Base-by-base conservation (phyloP, 345 rosid species). In the Gossypium anomalum region DNA sequence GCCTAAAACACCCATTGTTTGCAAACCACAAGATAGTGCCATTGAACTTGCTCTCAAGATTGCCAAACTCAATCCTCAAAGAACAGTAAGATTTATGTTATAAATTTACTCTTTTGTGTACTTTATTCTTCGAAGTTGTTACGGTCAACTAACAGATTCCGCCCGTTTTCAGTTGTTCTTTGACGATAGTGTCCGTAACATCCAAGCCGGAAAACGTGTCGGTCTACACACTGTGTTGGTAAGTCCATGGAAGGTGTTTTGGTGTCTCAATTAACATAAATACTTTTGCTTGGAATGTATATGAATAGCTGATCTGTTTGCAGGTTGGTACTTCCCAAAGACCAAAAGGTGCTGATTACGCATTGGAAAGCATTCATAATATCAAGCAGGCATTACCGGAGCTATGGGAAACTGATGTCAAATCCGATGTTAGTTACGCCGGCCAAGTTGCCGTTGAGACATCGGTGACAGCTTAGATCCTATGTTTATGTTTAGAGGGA, bases 291-390 rank as follows among this genome's bases (percentile, higher is more conserved):
- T 12, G 8, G 19, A 59, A 15, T 10, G 23, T 19, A 9, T 3
- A 60, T 61, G 45, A 73, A 38, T 16, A 3, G 27, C 41, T 64
- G 55, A 66, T 23, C 34, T 29, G 22, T 48, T 45, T 73, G 75
- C 76, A 89, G 93, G 83, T 90, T 49, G 94, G 94, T 19, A 83
- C 81, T 34, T 88, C 91, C 2, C 88, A 81, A 44, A 84, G 88
- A 80, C 80, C 80, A 2, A 86, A 87, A 80, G 94, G 89, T 1
- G 88, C 91, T 76, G 94, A 90, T 73, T 88, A 82, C 68, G 91
- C 89, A 70, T 75, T 90, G 23, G 94, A 90, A 69, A 90, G 90
- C 81, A 90, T 90, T 60, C 94, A 90, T 77, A 88, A 88, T 80
- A 68, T 90, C 64, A 86, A 83, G 82, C 89, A 90, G 78, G 94